A percentile compares a stretch with the other conserved stretches of the same genome.
Conservation (phyloP, 2,329 filamentous ascomycete species). For the Calonectria pseudoturangicola region DNA sequence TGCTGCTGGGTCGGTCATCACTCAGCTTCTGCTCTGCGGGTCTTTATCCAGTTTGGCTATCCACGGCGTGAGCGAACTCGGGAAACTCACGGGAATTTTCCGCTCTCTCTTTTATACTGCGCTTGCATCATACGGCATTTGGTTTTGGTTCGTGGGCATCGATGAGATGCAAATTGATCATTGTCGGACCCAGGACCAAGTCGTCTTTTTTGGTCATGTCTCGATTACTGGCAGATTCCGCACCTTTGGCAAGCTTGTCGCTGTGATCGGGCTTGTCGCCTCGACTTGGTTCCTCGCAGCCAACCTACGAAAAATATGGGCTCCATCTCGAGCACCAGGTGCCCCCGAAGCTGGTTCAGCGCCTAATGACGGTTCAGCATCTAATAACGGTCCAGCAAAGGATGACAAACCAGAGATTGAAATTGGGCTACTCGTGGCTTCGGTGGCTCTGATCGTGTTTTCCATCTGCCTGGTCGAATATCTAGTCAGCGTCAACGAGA, state of each 20-base stretch:
- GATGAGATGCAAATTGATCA: neutral
- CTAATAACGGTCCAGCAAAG: too few species aligned
- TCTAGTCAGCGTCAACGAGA: slow-evolving; percentile 11
- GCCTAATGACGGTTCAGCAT: too few species aligned
- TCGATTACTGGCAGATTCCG: neutral
- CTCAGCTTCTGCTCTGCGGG: slow-evolving; percentile 17
- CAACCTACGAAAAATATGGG: too few species aligned
- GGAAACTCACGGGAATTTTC: neutral
- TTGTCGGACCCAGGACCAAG: neutral
- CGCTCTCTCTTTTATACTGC: slow-evolving; percentile 9
- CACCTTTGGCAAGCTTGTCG: neutral
- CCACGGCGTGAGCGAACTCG: neutral
- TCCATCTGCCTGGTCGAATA: slow-evolving; percentile 1
- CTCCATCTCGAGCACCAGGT: neutral
- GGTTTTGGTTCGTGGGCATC: slow-evolving; percentile 18
- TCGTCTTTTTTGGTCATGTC: slow-evolving; percentile 4
- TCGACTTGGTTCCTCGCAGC: neutral
- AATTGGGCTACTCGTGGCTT: neutral
- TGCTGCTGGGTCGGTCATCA: neutral
- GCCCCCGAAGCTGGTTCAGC: neutral
- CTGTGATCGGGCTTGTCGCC: neutral
- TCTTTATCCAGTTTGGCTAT: slow-evolving; percentile 7
- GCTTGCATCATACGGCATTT: slow-evolving; percentile 1
- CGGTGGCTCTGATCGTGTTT: neutral
- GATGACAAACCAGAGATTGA: neutral